Evolutionary conservation across 2,329 filamentous ascomycete species (phyloP).

Genomic region (Penicillium sp.): DNA sequence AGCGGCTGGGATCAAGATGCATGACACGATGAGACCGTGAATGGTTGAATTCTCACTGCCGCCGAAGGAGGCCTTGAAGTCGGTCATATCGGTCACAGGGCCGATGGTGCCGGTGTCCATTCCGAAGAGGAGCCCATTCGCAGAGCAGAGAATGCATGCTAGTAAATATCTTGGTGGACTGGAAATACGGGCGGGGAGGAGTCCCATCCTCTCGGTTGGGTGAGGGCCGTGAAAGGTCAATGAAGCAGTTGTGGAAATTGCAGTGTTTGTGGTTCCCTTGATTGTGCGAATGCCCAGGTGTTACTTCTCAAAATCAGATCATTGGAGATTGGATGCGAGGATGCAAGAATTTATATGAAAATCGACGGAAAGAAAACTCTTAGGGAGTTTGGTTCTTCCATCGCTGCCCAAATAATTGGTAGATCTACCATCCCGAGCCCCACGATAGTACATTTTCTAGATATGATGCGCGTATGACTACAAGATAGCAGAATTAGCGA

Average conservation of each 20-base stretch:
- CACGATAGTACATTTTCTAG: not conserved
- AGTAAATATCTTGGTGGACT: conserved; percentile 9
- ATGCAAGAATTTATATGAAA: not conserved
- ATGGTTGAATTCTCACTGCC: conserved; percentile 53
- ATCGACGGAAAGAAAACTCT: not conserved
- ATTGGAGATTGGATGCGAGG: not conserved
- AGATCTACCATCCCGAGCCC: not conserved
- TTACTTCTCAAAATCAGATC: no score
- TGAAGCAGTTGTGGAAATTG: no score
- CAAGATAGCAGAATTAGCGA: not conserved
- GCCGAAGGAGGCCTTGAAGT: conserved; percentile 53
- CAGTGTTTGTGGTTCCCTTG: no score
- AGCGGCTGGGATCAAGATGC: conserved; percentile 60
- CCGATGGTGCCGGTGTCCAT: conserved; percentile 36
- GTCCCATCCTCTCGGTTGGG: conserved; percentile 1
- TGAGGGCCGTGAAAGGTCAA: not conserved
- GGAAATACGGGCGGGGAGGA: not conserved
- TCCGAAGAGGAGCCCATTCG: conserved; percentile 9
- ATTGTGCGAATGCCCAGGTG: no score
- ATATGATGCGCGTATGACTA: not conserved
- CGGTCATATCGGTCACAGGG: conserved; percentile 60
- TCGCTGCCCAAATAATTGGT: not conserved
- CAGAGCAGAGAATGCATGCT: conserved; percentile 11
- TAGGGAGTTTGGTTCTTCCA: not conserved
- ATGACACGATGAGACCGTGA: conserved; percentile 61